A percentile compares a stretch with the other conserved stretches of the same genome.
Evolutionary conservation across 1,284 basidiomycete species (phyloP).

Genomic region (Dichomitus squalens): DNA sequence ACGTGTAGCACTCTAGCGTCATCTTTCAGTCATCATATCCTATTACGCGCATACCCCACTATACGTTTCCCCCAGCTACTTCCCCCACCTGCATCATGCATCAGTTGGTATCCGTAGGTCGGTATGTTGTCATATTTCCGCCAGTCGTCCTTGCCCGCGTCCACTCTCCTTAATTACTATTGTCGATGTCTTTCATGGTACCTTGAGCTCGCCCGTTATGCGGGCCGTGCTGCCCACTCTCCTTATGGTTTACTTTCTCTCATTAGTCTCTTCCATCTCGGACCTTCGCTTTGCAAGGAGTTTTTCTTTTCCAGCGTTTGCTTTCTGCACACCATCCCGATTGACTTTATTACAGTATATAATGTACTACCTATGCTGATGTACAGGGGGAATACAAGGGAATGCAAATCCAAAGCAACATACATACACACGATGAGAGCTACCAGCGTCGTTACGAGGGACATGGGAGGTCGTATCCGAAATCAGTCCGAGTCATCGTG

Average conservation of each 20-base stretch:
- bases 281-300: conserved; percentile 2
- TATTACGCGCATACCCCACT: conserved; percentile 5
- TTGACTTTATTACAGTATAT: conserved; percentile 25
- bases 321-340: not conserved
- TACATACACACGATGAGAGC: too few species aligned
- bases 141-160: conserved; percentile 1
- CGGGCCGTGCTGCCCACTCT: conserved; percentile 7
- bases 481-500: not conserved
- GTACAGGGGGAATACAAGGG: conserved; percentile 27
- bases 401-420: too few species aligned
- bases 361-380: conserved; percentile 32
- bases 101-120: not conserved
- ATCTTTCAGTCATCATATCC: conserved; percentile 7
- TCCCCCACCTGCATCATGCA: not conserved
- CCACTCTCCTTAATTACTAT: conserved; percentile 1
- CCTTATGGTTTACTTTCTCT: not conserved
- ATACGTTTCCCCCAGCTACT: not conserved
- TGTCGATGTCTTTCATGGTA: not conserved
- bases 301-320: not conserved
- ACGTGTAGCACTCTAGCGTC: conserved; percentile 8
- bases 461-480: not conserved
- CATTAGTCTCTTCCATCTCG: not conserved
- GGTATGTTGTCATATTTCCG: not conserved
- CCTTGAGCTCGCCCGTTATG: conserved; percentile 2
- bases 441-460: too few species aligned